These are phyloP conservation scores for Beauveria varroae DNA, from an alignment of 2,329 filamentous ascomycete genomes.

Conservation along the genomic window DNA sequence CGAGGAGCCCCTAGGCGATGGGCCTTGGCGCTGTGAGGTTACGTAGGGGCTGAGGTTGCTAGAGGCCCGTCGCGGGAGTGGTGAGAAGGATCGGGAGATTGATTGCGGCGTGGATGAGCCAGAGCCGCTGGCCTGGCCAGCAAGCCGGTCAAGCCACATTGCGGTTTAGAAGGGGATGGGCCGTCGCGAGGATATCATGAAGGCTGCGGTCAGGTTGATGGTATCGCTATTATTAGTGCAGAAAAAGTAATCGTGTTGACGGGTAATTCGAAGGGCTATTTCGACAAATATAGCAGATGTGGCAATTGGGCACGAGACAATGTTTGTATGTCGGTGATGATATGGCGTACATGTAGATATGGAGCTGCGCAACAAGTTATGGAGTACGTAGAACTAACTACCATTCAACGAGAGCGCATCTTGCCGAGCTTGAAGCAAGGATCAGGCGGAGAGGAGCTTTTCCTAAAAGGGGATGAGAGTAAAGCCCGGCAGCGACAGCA, in stretches of 20 bases:
- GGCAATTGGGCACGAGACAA: background rate
- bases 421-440: background rate
- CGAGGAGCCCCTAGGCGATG: constrained; percentile 67
- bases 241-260: too few species aligned
- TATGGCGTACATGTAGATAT: constrained; percentile 3
- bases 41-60: constrained; percentile 62
- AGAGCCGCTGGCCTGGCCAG: constrained; percentile 56
- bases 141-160: constrained; percentile 91
- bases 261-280: background rate
- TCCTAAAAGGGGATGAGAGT: background rate
- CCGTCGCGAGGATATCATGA: constrained; percentile 12
- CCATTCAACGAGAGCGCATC: background rate
- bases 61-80: constrained; percentile 59
- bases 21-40: constrained; percentile 58
- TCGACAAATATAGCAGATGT: background rate
- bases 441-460: background rate
- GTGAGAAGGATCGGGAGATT: constrained; percentile 63
- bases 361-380: constrained; percentile 3
- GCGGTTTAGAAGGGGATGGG: constrained; percentile 16
- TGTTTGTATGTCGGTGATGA: constrained; percentile 5
- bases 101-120: constrained; percentile 53
- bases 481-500: background rate
- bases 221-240: background rate
- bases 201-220: background rate
- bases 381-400: background rate